A percentile compares a stretch with the other conserved stretches of the same genome.
These are phyloP conservation scores for Apiospora koreana DNA, from an alignment of 2,329 filamentous ascomycete species.

Conservation along the genomic window DNA sequence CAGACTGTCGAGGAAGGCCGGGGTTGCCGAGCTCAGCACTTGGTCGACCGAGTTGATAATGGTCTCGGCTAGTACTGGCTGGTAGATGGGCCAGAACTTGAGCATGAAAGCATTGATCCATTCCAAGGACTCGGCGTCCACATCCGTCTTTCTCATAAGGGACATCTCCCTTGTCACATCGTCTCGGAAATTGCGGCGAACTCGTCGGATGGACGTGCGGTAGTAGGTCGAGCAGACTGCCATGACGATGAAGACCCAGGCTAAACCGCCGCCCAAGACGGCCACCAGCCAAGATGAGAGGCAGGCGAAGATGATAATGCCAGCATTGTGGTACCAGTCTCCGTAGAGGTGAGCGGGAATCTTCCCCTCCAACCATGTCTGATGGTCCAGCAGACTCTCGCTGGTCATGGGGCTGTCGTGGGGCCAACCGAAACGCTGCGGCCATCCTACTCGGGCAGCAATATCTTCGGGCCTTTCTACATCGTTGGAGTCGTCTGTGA, in stretches of 20 bases:
- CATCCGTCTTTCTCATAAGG: constrained; percentile 77
- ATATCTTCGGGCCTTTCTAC: constrained; percentile 55
- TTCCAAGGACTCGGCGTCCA: constrained; percentile 87
- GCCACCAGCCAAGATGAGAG: constrained; percentile 88
- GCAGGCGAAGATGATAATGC: constrained; percentile 90
- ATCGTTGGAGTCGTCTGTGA: constrained; percentile 52
- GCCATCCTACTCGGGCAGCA: constrained; percentile 75
- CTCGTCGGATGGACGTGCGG: constrained; percentile 88
- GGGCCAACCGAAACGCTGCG: constrained; percentile 78
- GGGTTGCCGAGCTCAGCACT: constrained; percentile 89
- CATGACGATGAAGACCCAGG: constrained; percentile 93
- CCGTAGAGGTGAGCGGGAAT: constrained; percentile 90
- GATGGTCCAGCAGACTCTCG: constrained; percentile 79
- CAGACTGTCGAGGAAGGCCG: constrained; percentile 89
- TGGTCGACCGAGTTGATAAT: constrained; percentile 95
- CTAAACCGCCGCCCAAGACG: constrained; percentile 84
- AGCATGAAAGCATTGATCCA: constrained; percentile 99
- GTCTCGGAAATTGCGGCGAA: constrained; percentile 93
- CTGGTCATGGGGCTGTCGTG: constrained; percentile 55
- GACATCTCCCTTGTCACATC: constrained; percentile 88
- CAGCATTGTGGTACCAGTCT: constrained; percentile 98
- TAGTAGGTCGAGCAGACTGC: constrained; percentile 93
- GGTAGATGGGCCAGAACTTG: constrained; percentile 99
- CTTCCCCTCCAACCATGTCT: constrained; percentile 81
- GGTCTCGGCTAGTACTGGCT: constrained; percentile 87